These are phyloP conservation scores for Neurospora intermedia DNA, from an alignment of 495 filamentous ascomycete genomes.

Conservation along the genomic window DNA sequence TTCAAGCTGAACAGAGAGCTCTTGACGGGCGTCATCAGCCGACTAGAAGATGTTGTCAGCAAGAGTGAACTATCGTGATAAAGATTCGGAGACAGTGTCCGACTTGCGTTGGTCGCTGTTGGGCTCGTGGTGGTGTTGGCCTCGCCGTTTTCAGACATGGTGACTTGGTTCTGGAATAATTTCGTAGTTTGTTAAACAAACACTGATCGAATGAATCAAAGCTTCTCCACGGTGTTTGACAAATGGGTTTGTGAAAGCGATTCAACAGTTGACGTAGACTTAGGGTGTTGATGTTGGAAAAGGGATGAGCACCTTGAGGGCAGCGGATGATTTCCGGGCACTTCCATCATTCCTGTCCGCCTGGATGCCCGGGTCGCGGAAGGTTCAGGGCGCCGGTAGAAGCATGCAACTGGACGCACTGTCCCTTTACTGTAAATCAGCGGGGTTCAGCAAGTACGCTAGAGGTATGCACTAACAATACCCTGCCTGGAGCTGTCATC, in stretches of 20 bases:
- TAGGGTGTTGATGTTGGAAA: neutral
- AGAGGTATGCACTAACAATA: neutral
- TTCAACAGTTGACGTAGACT: neutral
- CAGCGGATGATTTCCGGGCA: neutral
- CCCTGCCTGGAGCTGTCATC: neutral
- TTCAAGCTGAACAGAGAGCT: slow-evolving; percentile 69
- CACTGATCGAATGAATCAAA: neutral
- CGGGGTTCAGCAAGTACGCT: neutral
- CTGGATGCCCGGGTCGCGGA: neutral
- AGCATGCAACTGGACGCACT: neutral
- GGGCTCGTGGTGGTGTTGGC: slow-evolving; percentile 14
- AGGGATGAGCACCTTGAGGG: neutral
- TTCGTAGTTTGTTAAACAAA: neutral
- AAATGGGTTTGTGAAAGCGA: neutral
- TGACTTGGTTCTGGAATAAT: neutral
- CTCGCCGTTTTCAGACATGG: slow-evolving; percentile 23
- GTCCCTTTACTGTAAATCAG: neutral
- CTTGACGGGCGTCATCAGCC: slow-evolving; percentile 36
- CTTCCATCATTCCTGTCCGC: neutral
- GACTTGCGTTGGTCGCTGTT: slow-evolving; percentile 21
- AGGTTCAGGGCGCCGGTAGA: neutral
- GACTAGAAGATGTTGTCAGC: slow-evolving; percentile 10
- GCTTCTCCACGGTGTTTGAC: neutral
- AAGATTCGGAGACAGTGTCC: neutral
- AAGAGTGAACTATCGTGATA: neutral